Conservation (phyloP, 1,139 yeast species). For the Magnusiomyces sp. region DNA sequence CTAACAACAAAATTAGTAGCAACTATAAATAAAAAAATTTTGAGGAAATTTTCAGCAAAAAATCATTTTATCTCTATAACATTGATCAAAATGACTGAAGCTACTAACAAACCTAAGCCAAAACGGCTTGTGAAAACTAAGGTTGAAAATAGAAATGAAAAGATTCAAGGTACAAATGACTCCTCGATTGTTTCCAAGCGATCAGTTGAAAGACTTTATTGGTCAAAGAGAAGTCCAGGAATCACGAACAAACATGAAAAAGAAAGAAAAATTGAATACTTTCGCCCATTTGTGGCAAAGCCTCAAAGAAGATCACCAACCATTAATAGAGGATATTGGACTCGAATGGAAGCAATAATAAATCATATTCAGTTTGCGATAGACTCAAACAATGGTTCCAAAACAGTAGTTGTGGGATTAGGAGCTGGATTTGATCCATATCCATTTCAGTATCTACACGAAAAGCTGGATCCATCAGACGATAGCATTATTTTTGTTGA, state of each 20-base stretch:
- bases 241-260: conserved; percentile 21
- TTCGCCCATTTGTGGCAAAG: conserved; percentile 59
- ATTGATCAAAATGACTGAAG: no score
- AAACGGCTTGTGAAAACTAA: conserved; percentile 1
- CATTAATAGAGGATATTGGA: conserved; percentile 78
- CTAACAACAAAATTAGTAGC: no score
- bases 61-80: no score
- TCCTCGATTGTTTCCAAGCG: conserved; percentile 78
- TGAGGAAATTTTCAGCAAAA: no score
- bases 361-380: conserved; percentile 37
- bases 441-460: conserved; percentile 53
- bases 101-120: neutral
- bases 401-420: conserved; percentile 47
- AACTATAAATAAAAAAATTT: no score
- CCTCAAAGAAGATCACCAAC: conserved; percentile 70
- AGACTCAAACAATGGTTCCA: conserved; percentile 12
- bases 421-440: conserved; percentile 67
- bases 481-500: conserved; percentile 48
- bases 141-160: conserved; percentile 24
- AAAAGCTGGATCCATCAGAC: conserved; percentile 21
- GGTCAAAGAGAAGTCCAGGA: conserved; percentile 35
- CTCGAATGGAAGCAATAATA: conserved; percentile 65
- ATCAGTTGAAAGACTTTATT: conserved; percentile 64
- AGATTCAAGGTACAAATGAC: conserved; percentile 73
- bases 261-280: conserved; percentile 38